Evolutionary conservation across 768 basidiomycete genomes (phyloP), one percentile per base, ranked within the genome.

Genomic region (Xerocomellus chrysenteron): DNA sequence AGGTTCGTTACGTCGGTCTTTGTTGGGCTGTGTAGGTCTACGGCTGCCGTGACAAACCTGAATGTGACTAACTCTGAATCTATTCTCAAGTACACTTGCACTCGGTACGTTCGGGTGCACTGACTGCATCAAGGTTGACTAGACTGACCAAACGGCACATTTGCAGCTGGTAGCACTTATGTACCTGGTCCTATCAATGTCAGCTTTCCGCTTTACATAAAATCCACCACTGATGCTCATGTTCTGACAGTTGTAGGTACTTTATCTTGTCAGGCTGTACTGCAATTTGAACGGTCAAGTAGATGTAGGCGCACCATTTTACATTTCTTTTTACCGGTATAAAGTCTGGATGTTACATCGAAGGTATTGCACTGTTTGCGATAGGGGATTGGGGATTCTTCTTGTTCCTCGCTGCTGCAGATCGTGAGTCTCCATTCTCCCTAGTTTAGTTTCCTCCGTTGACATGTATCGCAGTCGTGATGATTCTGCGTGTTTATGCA

Each of bases 1-100:
- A 65, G 63, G 46, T 65, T n/a, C 63, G 64, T 36, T 65, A 62
- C 24, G 4, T 40, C 0, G 60, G 63, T 28, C 28, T 64, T 39
- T 54, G 51, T 40, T 56, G 56, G 52, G 32, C 35, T 11, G 17
- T 52, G 63, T 65, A 44, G 2, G 63, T 53, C 8, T 36, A 21
- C 11, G 1, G 4, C 16, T 33, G 2, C 14, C 3, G 7, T 16
- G 8, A 3, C 8, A 30, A 19, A 21, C 21, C 2, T 21, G 21
- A 21, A 33, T 37, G 50, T 24, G 24, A 21, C 47, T 50, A 30
- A 61, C 21, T n/a, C 13, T 17, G 2, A 24, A 32, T 17, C 4
- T 2, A 21, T 47, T 41, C 8, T n/a, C 40, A 44, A 62, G 57
- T 5, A 19, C 47, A 4, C 39, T 46, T 16, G 24, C 37, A n/a